Evolutionary conservation across 768 basidiomycete genomes (phyloP).

Genomic region (Lentinula guzmanii): DNA sequence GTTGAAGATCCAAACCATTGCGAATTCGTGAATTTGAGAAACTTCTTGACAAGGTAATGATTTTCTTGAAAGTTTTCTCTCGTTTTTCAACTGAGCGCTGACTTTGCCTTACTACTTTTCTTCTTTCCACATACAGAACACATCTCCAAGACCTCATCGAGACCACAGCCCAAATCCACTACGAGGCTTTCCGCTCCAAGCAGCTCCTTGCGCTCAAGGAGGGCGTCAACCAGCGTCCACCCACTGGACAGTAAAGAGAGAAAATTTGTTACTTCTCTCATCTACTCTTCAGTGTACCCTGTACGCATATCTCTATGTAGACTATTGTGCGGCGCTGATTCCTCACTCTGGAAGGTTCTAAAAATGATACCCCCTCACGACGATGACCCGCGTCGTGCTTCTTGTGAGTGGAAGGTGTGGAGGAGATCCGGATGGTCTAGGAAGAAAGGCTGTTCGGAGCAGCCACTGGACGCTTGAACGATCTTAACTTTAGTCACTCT

Average conservation of each 20-base stretch:
- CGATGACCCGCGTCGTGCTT: background rate
- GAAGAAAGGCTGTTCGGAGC: background rate
- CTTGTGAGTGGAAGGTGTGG: background rate
- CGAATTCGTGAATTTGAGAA: slow-evolving; percentile 95
- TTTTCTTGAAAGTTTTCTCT: background rate
- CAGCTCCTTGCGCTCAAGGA: slow-evolving; percentile 97
- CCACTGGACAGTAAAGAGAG: slow-evolving; percentile 22
- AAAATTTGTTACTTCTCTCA: no score
- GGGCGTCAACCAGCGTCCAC: slow-evolving; percentile 71
- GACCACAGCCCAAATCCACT: slow-evolving; percentile 98
- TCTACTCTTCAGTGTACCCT: background rate
- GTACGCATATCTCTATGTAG: background rate
- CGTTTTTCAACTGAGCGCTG: background rate
- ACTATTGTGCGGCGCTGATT: background rate
- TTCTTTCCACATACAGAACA: slow-evolving; percentile 45
- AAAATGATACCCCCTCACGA: background rate
- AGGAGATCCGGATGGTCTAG: background rate
- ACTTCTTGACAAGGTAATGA: slow-evolving; percentile 80
- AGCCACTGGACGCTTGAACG: background rate
- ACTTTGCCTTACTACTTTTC: background rate
- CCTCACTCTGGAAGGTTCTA: background rate
- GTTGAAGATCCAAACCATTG: slow-evolving; percentile 96
- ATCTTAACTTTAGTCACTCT: background rate
- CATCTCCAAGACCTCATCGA: slow-evolving; percentile 98
- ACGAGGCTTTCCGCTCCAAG: slow-evolving; percentile 99